A percentile compares a stretch with the other conserved stretches of the same genome.
phyloP scores from a whole-genome alignment of 2,329 filamentous ascomycete genomes.

The Chrysosporium queenslandicum region DNA sequence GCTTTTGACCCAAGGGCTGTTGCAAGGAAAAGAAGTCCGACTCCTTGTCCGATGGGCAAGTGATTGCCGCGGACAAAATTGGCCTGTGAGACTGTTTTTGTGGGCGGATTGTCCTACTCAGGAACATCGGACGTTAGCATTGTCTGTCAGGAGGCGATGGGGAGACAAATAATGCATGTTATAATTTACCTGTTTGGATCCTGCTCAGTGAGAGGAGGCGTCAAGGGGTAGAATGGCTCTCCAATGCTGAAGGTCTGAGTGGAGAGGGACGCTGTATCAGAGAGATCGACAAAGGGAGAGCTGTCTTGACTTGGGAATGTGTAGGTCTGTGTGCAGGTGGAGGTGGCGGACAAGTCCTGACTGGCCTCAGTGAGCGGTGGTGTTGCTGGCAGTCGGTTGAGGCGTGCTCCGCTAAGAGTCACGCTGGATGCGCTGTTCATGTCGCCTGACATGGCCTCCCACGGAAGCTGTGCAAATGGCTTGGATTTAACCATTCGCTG shows the following conservation, averaged over 20 bases:
- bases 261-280: slow-evolving; percentile 26
- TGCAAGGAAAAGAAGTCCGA: slow-evolving; percentile 31
- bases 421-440: neutral
- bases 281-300: slow-evolving; percentile 29
- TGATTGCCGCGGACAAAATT: slow-evolving; percentile 26
- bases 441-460: slow-evolving; percentile 17
- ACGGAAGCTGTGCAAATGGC: slow-evolving; percentile 18
- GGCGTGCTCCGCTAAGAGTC: neutral
- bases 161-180: neutral
- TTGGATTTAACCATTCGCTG: slow-evolving; percentile 28
- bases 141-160: neutral
- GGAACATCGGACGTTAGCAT: neutral
- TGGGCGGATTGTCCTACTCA: slow-evolving; percentile 31
- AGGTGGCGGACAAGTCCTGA: slow-evolving; percentile 34
- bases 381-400: slow-evolving; percentile 33
- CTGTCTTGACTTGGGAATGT: slow-evolving; percentile 33
- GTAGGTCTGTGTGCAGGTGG: slow-evolving; percentile 32
- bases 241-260: slow-evolving; percentile 30
- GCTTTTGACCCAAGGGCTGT: slow-evolving; percentile 23
- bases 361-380: slow-evolving; percentile 36
- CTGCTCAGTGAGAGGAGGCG: slow-evolving; percentile 32
- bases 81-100: slow-evolving; percentile 32
- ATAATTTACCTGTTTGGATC: slow-evolving; percentile 34
- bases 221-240: slow-evolving; percentile 34
- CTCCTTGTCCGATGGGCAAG: slow-evolving; percentile 30